Base-by-base conservation (phyloP, 139 green algal species). In the Desmodesmus armatus region DNA sequence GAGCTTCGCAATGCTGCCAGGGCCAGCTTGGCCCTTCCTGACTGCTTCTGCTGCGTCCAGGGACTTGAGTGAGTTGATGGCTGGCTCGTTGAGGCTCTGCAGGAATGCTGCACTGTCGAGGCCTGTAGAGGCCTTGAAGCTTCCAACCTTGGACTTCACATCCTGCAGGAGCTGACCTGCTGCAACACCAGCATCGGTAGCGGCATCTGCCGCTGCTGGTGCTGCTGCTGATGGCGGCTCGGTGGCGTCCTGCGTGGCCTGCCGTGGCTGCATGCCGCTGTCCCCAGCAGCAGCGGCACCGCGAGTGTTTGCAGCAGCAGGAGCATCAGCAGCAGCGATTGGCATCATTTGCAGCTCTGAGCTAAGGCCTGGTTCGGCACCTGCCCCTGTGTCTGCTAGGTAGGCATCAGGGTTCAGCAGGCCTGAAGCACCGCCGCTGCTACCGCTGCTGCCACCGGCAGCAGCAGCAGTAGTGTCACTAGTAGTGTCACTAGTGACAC, bases 41-140 rank as follows among this genome's bases (percentile, higher is more conserved):
- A 63, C 55, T 3, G 2, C 37, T 17, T 82, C 76, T 72, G 76
- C 60, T 29, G 60, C 76, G 27, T 82, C 76, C 55, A 73, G 23
- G n/a, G 76, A 82, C 6, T 53, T 37, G 33, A 47, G 72, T 43
- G 76, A 82, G 5, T 53, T 37, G 33, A 47, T 72, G 25, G 71
- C 55, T 15, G 76, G 76, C 55, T 82, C 76, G 72, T 82, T 82
- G 11, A 82, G 55, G 39, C 23, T 27, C 39, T 72, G 35, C 4
- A 82, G 53, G 55, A 72, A 82, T 33, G 41, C 55, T n/a, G 29
- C 23, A 27, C 76, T 82, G 25, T 53, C 76, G 55, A 82, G 71
- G 7, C 76, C 76, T 25, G n/a, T 44, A 9, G 40, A 39, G n/a
- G 71, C 37, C 40, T 39, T 82, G 55, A 82, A 82, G 13, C 15